Evolutionary conservation across 345 rosid genomes (phyloP), one percentile per base, ranked within the genome.

Genomic region (Eucalyptus globulus): DNA sequence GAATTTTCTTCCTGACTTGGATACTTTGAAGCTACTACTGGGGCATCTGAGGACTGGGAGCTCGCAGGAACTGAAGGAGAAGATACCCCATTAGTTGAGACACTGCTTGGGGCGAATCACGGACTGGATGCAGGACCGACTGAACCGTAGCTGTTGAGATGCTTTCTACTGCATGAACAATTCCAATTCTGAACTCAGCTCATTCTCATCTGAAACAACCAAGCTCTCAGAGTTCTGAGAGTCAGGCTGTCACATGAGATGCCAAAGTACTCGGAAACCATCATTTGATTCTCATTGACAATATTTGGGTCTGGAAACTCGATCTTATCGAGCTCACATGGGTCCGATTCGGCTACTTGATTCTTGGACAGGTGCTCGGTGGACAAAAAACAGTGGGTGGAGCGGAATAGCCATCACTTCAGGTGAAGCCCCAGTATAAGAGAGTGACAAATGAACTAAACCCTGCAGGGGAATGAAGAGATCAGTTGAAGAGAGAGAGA

Each of bases 281-380:
- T 98, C 94, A 95, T 93, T 93, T 97, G 96, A 91, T 96, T 96
- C 91, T 98, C 99, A 67, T 97, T 97, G 40, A 89, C 98, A 81
- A 98, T 93, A 80, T 97, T 96, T 1, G 99, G 99, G 93, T 98
- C 99, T 14, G 99, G 99, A 89, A 98, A 98, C 96, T 98, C 99
- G 26, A 98, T 94, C 93, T 92, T 96, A 44, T 98, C 98, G 47
- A 97, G 67, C 86, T 96, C 97, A 88, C 89, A 67, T 7, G 94
- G 91, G 76, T 91, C 89, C 51, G 96, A 93, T 89, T 95, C 97
- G 7, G 93, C 88, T 40, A 89, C 91, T 87, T 93, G 91, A 89
- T 83, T 94, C 95, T 93, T 93, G 92, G 45, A 80, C 89, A 16
- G 92, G 40, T 86, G 89, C 95, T 91, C 94, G 14, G 94, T 87